Conservation (phyloP, 768 basidiomycete species). For the Candolleomyces aberdarensis region DNA sequence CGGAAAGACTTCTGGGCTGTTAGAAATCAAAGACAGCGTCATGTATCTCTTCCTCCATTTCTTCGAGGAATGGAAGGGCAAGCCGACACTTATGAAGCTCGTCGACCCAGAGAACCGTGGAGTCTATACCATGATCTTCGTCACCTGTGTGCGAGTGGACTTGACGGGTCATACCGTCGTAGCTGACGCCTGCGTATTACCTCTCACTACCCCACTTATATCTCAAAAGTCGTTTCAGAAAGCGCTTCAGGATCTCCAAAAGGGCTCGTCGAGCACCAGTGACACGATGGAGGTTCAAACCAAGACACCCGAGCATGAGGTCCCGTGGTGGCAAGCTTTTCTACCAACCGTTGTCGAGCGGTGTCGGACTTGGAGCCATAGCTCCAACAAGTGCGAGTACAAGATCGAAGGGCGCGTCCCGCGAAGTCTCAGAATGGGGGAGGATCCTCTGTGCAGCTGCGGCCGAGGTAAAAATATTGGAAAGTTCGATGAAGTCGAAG, state of each 20-base stretch:
- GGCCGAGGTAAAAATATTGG: conserved; percentile 47
- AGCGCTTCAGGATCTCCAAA: neutral
- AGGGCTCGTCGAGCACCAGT: no score
- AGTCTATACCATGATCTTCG: conserved; percentile 41
- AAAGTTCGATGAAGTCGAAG: conserved; percentile 24
- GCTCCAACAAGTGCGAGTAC: conserved; percentile 42
- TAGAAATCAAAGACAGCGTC: neutral
- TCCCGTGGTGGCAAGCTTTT: conserved; percentile 45
- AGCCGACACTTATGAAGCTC: conserved; percentile 19
- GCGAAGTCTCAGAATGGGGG: conserved; percentile 29
- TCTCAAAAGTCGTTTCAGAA: conserved; percentile 11
- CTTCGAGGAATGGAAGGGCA: neutral
- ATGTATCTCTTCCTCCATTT: neutral
- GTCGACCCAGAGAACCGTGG: conserved; percentile 12
- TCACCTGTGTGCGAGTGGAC: conserved; percentile 45
- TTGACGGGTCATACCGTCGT: conserved; percentile 46
- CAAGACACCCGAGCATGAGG: conserved; percentile 27
- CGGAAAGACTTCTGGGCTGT: neutral
- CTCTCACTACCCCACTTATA: conserved; percentile 28
- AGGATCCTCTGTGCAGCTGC: conserved; percentile 48
- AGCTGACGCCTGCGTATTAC: conserved; percentile 40
- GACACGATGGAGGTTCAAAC: neutral
- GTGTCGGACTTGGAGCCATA: conserved; percentile 51
- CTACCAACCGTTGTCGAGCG: conserved; percentile 50
- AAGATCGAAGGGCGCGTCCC: conserved; percentile 28